A percentile compares a stretch with the other conserved stretches of the same genome.
Conservation (phyloP, 345 rosid genomes). For the Citrus australasica region DNA sequence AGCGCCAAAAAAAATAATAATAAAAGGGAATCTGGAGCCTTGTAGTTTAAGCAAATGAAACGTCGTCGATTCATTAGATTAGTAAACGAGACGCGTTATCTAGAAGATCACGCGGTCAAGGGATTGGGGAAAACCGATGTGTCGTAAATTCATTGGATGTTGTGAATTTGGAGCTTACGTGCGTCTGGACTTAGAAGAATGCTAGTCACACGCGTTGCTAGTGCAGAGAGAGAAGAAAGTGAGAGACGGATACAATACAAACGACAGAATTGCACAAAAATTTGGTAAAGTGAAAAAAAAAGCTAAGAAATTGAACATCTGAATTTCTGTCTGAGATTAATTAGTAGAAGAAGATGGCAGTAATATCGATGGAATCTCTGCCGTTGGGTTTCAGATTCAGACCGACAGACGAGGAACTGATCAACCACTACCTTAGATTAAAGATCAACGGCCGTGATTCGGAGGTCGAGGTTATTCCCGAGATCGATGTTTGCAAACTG, state of each 20-base stretch:
- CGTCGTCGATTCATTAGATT: background rate
- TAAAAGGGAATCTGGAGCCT: background rate
- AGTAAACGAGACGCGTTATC: background rate
- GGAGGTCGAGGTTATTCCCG: slow-evolving; percentile 74
- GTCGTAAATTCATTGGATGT: background rate
- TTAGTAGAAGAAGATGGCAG: slow-evolving; percentile 24
- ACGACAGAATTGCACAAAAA: background rate
- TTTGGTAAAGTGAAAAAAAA: background rate
- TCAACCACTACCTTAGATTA: slow-evolving; percentile 73
- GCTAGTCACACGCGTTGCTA: background rate
- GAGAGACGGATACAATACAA: background rate
- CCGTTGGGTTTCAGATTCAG: slow-evolving; percentile 88
- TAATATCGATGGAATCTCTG: slow-evolving; percentile 49
- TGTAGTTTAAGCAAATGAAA: background rate
- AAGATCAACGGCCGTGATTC: slow-evolving; percentile 87
- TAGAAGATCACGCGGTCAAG: background rate
- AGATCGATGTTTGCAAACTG: slow-evolving; percentile 89
- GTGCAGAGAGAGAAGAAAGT: background rate
- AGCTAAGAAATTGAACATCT: background rate
- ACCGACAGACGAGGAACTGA: slow-evolving; percentile 90
- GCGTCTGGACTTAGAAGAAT: background rate
- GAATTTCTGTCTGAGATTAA: background rate
- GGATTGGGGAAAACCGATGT: background rate
- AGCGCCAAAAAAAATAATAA: too few species aligned
- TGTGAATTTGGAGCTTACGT: background rate